These are phyloP conservation scores for Corylus americana DNA, from an alignment of 306 rosid genomes.

Conservation along the genomic window DNA sequence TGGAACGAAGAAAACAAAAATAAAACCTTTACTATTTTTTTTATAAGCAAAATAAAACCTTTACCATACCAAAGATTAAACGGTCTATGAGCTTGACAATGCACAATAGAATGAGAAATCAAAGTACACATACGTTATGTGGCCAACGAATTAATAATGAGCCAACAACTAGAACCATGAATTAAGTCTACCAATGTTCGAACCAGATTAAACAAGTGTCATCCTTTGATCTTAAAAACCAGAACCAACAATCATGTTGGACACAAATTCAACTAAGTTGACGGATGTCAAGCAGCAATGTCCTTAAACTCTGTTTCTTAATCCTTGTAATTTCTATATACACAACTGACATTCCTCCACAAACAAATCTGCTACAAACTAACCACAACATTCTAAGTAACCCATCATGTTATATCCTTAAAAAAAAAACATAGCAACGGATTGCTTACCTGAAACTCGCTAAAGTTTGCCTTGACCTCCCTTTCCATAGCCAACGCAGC, in stretches of 20 bases:
- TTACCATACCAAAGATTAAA: background rate
- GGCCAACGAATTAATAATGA: background rate
- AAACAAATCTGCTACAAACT: background rate
- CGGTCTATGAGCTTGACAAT: background rate
- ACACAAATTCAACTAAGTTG: background rate
- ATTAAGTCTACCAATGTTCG: background rate
- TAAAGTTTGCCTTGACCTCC: conserved; percentile 67
- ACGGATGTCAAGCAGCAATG: background rate
- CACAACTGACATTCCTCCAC: background rate
- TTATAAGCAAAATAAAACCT: background rate
- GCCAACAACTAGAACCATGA: background rate
- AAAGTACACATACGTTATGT: background rate
- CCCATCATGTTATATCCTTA: background rate
- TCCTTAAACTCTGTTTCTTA: background rate
- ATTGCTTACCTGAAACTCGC: conserved; percentile 69
- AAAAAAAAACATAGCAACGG: background rate
- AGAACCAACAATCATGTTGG: background rate
- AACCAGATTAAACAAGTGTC: background rate
- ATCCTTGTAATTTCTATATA: background rate
- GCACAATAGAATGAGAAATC: background rate
- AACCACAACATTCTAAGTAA: background rate
- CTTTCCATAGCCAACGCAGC: conserved; percentile 76
- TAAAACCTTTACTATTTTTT: background rate
- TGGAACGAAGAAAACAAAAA: background rate
- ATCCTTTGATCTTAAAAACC: background rate